Percentiles rank a stretch among this genome's conserved stretches.
Conservation (phyloP, 768 basidiomycete species). For the Tylopilus felleus region DNA sequence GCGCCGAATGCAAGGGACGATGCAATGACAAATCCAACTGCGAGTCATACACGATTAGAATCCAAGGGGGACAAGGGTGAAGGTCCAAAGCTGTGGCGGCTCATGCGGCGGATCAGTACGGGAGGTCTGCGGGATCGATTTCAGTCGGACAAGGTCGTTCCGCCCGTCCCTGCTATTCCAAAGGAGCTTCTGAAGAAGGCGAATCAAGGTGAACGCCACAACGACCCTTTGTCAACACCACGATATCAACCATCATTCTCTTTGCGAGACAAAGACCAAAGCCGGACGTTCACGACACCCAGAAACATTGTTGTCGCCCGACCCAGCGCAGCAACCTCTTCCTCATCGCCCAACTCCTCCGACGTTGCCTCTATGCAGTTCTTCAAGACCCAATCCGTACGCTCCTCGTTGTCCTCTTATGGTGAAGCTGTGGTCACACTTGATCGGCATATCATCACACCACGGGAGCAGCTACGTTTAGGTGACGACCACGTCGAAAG, state of each 20-base stretch:
- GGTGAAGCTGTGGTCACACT: constrained; percentile 36
- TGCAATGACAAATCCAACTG: constrained; percentile 11
- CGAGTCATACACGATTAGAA: constrained; percentile 9
- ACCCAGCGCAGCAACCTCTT: constrained; percentile 50
- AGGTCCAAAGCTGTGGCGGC: constrained; percentile 56
- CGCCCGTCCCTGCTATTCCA: constrained; percentile 62
- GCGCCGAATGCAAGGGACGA: constrained; percentile 8
- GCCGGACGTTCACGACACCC: not conserved
- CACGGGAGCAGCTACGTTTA: constrained; percentile 49
- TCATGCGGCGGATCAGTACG: constrained; percentile 68
- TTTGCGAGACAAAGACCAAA: constrained; percentile 9
- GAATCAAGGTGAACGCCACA: constrained; percentile 2
- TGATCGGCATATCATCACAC: constrained; percentile 52
- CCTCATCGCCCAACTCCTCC: constrained; percentile 61
- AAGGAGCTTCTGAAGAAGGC: constrained; percentile 33
- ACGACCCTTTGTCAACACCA: constrained; percentile 6
- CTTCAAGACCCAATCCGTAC: constrained; percentile 46
- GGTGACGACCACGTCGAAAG: constrained; percentile 22
- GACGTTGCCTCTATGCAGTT: constrained; percentile 53
- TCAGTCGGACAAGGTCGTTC: constrained; percentile 30
- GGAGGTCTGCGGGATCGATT: constrained; percentile 57
- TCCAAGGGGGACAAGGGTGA: constrained; percentile 20
- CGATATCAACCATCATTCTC: constrained; percentile 2
- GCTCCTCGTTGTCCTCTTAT: constrained; percentile 58
- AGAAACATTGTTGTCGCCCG: constrained; percentile 24